phyloP scores from a whole-genome alignment of 192 early-diverging fungal species.

The Umbelopsis isabellina region DNA sequence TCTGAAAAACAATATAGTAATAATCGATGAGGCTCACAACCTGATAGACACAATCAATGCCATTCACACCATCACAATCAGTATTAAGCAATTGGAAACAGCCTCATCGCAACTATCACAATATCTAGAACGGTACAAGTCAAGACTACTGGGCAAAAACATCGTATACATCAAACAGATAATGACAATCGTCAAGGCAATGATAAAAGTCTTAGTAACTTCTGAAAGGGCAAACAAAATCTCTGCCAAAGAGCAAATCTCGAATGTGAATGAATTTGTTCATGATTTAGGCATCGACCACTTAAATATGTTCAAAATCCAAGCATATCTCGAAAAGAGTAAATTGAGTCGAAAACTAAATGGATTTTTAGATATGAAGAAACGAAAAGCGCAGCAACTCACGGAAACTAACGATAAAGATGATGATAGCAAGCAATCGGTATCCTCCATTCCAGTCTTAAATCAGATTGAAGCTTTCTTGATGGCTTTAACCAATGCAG shows the following conservation, averaged over 20 bases:
- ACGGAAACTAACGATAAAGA: background rate
- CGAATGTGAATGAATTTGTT: conserved; percentile 71
- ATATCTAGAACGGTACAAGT: conserved; percentile 75
- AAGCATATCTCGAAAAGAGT: conserved; percentile 68
- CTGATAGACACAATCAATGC: conserved; percentile 74
- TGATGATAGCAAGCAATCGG: background rate
- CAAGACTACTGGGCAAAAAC: conserved; percentile 71
- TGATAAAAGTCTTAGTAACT: conserved; percentile 37
- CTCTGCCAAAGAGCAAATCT: conserved; percentile 38
- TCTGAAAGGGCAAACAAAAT: conserved; percentile 1
- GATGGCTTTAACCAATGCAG: conserved; percentile 58
- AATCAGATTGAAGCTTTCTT: conserved; percentile 56
- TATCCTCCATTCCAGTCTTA: conserved; percentile 43
- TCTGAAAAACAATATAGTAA: conserved; percentile 74
- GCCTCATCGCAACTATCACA: conserved; percentile 59
- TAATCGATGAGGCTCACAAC: conserved; percentile 86
- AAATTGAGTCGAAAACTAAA: conserved; percentile 69
- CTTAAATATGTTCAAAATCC: conserved; percentile 82
- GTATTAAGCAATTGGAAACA: conserved; percentile 49
- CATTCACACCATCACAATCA: conserved; percentile 67
- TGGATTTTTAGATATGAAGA: conserved; percentile 52
- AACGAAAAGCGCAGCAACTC: conserved; percentile 22
- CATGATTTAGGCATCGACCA: conserved; percentile 71
- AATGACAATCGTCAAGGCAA: conserved; percentile 59
- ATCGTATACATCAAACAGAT: conserved; percentile 78